Evolutionary conservation across 352 stramenopile species (phyloP).

Genomic region (Globisporangium paroecandrum): DNA sequence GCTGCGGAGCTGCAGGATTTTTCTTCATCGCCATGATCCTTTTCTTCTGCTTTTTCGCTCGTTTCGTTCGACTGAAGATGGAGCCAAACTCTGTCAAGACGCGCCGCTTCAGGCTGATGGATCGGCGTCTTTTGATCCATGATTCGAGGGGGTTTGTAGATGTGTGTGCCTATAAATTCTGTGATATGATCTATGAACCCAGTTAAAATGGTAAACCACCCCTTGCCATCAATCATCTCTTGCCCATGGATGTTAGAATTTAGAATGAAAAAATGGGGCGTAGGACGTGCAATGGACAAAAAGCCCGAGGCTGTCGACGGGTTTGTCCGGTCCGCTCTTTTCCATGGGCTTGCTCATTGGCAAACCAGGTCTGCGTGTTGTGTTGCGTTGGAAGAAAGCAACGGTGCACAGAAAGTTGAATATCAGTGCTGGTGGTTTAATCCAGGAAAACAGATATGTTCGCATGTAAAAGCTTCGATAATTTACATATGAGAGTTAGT

Average conservation of each 20-base stretch:
- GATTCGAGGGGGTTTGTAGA: neutral
- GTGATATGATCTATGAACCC: neutral
- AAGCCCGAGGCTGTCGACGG: neutral
- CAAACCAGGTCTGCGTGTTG: neutral
- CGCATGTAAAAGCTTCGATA: slow-evolving; percentile 11
- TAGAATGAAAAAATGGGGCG: neutral
- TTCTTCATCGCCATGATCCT: neutral
- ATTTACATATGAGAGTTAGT: slow-evolving; percentile 5
- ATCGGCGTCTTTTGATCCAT: neutral
- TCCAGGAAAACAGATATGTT: neutral
- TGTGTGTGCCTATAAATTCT: neutral
- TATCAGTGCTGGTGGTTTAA: neutral
- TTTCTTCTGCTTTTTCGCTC: neutral
- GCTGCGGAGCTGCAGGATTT: neutral
- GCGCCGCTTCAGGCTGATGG: neutral
- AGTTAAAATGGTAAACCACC: neutral
- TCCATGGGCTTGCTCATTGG: neutral
- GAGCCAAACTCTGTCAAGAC: slow-evolving; percentile 6
- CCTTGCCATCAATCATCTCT: neutral
- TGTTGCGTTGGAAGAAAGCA: slow-evolving; percentile 16
- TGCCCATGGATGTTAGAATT: neutral
- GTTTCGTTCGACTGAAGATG: neutral
- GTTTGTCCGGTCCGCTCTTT: neutral
- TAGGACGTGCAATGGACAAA: neutral
- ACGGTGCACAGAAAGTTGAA: neutral